Base-by-base conservation (phyloP, 2,329 filamentous ascomycete genomes). In the Pseudopyricularia cyperi region DNA sequence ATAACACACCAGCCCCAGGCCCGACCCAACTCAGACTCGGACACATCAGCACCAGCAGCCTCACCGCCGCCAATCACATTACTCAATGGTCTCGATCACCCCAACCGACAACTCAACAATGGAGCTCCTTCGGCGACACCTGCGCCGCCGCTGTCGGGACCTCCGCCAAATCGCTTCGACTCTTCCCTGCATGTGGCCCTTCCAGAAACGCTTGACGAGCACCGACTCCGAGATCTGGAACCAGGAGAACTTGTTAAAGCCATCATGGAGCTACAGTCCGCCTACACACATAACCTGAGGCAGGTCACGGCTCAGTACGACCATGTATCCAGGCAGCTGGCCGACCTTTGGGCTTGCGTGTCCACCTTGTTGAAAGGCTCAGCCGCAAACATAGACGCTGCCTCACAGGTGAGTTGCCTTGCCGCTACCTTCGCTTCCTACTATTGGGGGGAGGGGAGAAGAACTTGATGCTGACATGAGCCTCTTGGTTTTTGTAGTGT, bases 241-340 rank as follows among this genome's bases (percentile, higher is more conserved):
- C 57, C 63, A 46, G 65, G 65, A 50, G 63, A 68, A 55, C 61
- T 68, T 52, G 60, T 68, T 51, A 57, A 59, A 47, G 62, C 64
- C 50, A 65, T 68, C 52, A 57, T 66, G 34, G 58, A 64, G 55
- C 60, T 67, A 46, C 66, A 67, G 49, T 57, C 57, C 52, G 60
- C 63, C 54, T 63, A 67, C 53, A 61, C 63, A 46, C 63, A 66
- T 52, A 61, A 65, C 52, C 56, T 65, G 49, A 60, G 59, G 17
- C 59, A 62, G 39, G 61, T 68, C 53, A 63, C 63, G 34, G 58
- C 60, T 15, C 65, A 65, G 53, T 65, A 63, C 52, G 61, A 64
- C 28, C 57, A 55, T 48, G 63, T 67, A 52, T 61, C 56, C 52
- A 62, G 62, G 50, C 65, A 68, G 55, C 54, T 68, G 46, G 59